Conservation (phyloP, 306 rosid species). For the Prunus mira region DNA sequence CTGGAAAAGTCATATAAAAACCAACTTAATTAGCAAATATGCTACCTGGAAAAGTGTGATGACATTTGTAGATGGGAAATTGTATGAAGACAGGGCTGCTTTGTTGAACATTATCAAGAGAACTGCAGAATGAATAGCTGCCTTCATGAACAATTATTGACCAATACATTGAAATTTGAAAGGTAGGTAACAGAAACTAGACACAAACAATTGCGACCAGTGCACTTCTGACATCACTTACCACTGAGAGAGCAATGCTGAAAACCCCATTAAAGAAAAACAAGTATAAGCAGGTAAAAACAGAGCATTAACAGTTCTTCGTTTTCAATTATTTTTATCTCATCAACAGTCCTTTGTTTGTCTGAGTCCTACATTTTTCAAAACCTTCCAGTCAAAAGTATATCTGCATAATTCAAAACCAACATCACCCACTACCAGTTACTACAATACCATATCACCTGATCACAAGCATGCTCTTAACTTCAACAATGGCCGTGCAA, state of each 20-base stretch:
- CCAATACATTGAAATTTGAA: neutral
- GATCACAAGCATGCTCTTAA: neutral
- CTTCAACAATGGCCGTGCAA: neutral
- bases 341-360: neutral
- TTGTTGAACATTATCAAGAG: constrained; percentile 76
- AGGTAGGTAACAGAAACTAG: neutral
- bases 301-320: neutral
- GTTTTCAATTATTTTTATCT: neutral
- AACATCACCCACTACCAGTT: neutral
- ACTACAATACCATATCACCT: neutral
- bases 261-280: neutral
- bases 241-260: neutral
- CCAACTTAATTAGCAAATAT: constrained; percentile 9
- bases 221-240: neutral
- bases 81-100: constrained; percentile 70
- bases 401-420: neutral
- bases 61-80: constrained; percentile 53
- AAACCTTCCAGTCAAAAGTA: neutral
- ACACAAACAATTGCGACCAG: neutral
- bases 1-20: neutral
- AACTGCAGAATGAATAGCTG: constrained; percentile 34
- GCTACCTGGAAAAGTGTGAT: constrained; percentile 69
- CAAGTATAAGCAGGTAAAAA: neutral
- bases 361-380: neutral
- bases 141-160: neutral